Percentiles rank a stretch among this genome's conserved stretches.
These are phyloP conservation scores for Globisporangium ultimum DNA, from an alignment of 352 stramenopile genomes.

Conservation along the genomic window DNA sequence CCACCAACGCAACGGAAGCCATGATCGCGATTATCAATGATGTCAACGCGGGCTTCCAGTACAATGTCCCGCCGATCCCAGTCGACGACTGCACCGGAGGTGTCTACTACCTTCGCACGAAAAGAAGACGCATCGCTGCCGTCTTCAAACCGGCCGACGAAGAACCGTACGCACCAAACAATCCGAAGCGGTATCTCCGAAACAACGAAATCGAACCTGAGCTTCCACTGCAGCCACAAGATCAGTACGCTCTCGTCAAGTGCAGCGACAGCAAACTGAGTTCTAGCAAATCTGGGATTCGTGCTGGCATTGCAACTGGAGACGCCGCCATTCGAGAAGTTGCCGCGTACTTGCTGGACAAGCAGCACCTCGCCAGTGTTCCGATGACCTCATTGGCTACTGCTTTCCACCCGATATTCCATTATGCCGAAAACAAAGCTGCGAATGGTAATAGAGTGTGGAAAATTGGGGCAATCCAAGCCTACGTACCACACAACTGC, in stretches of 20 bases:
- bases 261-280: too few relatives aligned
- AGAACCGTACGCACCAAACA: slow-evolving; percentile 59
- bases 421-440: slow-evolving; percentile 12
- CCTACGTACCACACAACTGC: slow-evolving; percentile 60
- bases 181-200: slow-evolving; percentile 41
- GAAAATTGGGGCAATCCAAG: slow-evolving; percentile 56
- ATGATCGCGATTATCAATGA: slow-evolving; percentile 23
- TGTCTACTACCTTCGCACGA: slow-evolving; percentile 56
- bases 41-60: slow-evolving; percentile 30
- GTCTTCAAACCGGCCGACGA: slow-evolving; percentile 71
- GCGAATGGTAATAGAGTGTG: not conserved
- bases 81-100: slow-evolving; percentile 63
- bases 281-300: slow-evolving; percentile 23
- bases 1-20: not conserved
- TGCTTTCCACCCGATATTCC: slow-evolving; percentile 35
- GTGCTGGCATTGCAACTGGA: slow-evolving; percentile 41
- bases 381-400: slow-evolving; percentile 39
- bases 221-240: too few relatives aligned
- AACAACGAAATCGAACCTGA: too few relatives aligned
- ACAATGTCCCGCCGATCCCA: slow-evolving; percentile 30
- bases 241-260: too few relatives aligned
- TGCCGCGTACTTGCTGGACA: slow-evolving; percentile 50
- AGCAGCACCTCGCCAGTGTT: slow-evolving; percentile 39
- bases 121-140: slow-evolving; percentile 34
- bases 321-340: slow-evolving; percentile 54